Conservation (phyloP, 371 early-diverging fungal genomes). For the Rhizopus sp. region DNA sequence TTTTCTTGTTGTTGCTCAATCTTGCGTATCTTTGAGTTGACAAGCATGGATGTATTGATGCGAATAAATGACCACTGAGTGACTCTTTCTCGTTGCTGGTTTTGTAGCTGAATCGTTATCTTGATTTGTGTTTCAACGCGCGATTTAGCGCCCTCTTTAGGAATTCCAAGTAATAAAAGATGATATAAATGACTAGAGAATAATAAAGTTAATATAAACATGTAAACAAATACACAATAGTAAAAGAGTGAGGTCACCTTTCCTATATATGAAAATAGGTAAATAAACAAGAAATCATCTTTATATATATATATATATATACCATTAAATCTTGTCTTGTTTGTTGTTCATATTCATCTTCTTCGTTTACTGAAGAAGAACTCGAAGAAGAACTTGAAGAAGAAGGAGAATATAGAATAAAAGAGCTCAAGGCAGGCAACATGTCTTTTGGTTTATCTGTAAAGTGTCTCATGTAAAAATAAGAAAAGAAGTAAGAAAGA, state of each 20-base stretch:
- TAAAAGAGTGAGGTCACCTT: not conserved
- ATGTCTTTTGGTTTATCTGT: not conserved
- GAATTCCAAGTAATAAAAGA: slow-evolving; percentile 70
- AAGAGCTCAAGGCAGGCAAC: no score
- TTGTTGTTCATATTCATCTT: no score
- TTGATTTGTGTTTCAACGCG: slow-evolving; percentile 93
- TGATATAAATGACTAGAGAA: not conserved
- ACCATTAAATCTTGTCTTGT: no score
- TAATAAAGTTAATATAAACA: no score
- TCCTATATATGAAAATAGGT: not conserved
- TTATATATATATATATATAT: no score
- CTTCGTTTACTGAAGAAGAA: no score
- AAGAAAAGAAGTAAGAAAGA: not conserved
- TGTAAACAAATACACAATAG: not conserved
- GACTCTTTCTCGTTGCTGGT: slow-evolving; percentile 66
- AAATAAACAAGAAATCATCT: no score
- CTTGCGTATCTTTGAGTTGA: slow-evolving; percentile 40
- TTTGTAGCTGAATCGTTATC: slow-evolving; percentile 77
- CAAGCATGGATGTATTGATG: slow-evolving; percentile 77
- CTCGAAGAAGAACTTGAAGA: no score
- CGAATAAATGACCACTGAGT: slow-evolving; percentile 78
- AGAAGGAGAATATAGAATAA: no score
- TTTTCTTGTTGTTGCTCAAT: slow-evolving; percentile 13
- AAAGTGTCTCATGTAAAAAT: not conserved
- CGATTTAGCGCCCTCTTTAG: slow-evolving; percentile 79